Evolutionary conservation across 1,139 yeast genomes (phyloP), one percentile per base, ranked within the genome.

Genomic region (Sugiyamaella pinicola): DNA sequence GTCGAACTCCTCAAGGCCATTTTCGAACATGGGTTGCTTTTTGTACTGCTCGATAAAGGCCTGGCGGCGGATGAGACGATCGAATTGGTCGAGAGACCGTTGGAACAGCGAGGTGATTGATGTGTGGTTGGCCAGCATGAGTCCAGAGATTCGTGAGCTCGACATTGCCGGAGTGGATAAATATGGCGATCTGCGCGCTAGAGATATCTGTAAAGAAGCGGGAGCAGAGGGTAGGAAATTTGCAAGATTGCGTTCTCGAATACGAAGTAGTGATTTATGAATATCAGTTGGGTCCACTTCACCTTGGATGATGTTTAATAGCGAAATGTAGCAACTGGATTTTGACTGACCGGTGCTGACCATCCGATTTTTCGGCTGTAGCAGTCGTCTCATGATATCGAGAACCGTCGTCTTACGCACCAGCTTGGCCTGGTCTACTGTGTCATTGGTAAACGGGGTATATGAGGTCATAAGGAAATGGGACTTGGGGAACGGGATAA

Each of bases 181-280:
- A 66, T 80, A 84, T 1, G 91, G 86, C 1, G 96, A 86, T 60
- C 82, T 82, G 55, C 81, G 78, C 1, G 96, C 93, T 51, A 84
- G 76, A 4, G 93, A 91, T 0, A 90, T 75, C 64, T 88, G 95
- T 4, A 90, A 78, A 10, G 93, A 80, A 0, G 93, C 82, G 0
- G 96, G 83, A 0, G 91, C 82, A 88, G 96, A 88, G 0, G 96
- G 95, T 2, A 88, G 89, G 72, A 90, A 93, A 34, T 81, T 77
- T 0, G 90, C 78, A 33, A 69, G 64, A 29, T 71, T 69, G 49
- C 97, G 75, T 57, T 85, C 87, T 57, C 91, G 86, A 2, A 93
- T 85, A 58, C 89, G 84, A 15, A 84, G 69, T 21, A 87, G 74
- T 0, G 96, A 95, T 68, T 88, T 89, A 61, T 89, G 84, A 4